phyloP scores from a whole-genome alignment of 495 filamentous ascomycete species.

The Penicillium longicatenatum region DNA sequence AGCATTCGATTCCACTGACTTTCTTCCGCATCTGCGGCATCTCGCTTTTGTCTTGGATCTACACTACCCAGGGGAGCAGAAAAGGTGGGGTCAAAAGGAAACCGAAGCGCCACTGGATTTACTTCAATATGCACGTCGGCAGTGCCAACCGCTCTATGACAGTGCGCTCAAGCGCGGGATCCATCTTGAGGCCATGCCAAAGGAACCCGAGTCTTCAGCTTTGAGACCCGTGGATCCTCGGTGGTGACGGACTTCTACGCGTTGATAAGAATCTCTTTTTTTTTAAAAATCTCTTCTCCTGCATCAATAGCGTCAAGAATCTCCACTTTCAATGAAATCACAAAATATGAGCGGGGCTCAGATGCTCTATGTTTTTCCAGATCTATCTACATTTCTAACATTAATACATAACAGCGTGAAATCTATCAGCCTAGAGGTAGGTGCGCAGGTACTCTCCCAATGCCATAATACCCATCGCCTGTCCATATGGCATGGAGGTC shows the following conservation, averaged over 20 bases:
- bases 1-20: conserved; percentile 14
- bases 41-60: conserved; percentile 28
- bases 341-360: background rate
- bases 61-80: conserved; percentile 7
- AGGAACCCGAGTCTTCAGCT: background rate
- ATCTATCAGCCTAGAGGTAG: conserved; percentile 26
- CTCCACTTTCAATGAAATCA: background rate
- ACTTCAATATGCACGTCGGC: conserved; percentile 16
- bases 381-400: background rate
- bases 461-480: conserved; percentile 76
- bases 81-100: background rate
- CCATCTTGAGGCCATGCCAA: conserved; percentile 6
- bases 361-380: background rate
- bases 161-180: conserved; percentile 17
- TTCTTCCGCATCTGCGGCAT: conserved; percentile 22
- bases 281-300: background rate
- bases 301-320: background rate
- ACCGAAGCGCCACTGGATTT: conserved; percentile 10
- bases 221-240: conserved; percentile 1
- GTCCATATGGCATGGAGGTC: conserved; percentile 77
- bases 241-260: background rate
- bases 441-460: conserved; percentile 65
- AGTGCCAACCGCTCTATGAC: conserved; percentile 20
- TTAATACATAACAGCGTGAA: background rate
- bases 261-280: background rate